Percentiles rank a stretch among this genome's conserved stretches.
Evolutionary conservation across 257 asterid species (phyloP).

Genomic region (Leonotis leonurus): DNA sequence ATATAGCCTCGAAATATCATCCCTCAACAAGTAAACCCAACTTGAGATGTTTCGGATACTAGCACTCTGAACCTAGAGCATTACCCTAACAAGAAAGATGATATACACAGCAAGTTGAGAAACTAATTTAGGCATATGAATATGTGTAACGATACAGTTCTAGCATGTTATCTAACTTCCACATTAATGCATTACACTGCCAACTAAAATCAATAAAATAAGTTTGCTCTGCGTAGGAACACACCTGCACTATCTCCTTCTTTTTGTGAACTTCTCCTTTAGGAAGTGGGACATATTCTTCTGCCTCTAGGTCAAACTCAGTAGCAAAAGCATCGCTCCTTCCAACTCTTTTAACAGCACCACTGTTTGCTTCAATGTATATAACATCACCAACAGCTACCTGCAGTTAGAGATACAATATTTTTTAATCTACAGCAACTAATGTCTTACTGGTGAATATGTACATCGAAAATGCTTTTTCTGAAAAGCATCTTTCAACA

Average conservation of each 20-base stretch:
- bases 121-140: background rate
- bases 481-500: background rate
- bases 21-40: background rate
- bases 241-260: conserved; percentile 94
- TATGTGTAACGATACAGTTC: background rate
- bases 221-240: conserved; percentile 1
- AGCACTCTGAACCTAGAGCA: background rate
- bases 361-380: conserved; percentile 86
- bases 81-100: background rate
- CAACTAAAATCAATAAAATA: background rate
- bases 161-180: background rate
- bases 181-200: background rate
- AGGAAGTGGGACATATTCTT: conserved; percentile 96
- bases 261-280: conserved; percentile 99
- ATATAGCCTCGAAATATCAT: background rate
- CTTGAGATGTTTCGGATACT: background rate
- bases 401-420: conserved; percentile 35
- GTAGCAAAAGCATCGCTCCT: conserved; percentile 98
- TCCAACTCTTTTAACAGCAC: conserved; percentile 98
- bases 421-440: conserved; percentile 6
- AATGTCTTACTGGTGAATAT: background rate
- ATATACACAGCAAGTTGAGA: background rate
- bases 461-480: background rate
- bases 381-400: conserved; percentile 99
- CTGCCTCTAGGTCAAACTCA: conserved; percentile 96